A percentile compares a stretch with the other conserved stretches of the same genome.
phyloP scores from a whole-genome alignment of 805 yeast species.

The Candida sithepensis region DNA sequence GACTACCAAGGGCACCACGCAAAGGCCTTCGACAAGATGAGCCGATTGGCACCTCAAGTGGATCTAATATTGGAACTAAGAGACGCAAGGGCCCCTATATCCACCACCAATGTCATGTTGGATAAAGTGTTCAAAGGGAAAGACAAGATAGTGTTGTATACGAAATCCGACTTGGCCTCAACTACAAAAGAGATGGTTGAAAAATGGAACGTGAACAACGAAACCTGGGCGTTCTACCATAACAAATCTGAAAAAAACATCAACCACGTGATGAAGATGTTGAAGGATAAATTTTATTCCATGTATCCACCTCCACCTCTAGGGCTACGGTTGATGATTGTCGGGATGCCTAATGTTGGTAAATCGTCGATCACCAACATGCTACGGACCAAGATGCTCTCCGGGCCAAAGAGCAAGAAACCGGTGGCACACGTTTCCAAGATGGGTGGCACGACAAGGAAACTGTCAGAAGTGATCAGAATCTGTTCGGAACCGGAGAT shows the following conservation, averaged over 20 bases:
- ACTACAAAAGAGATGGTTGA: constrained; percentile 31
- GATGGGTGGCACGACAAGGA: constrained; percentile 85
- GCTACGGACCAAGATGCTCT: constrained; percentile 42
- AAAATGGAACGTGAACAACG: constrained; percentile 29
- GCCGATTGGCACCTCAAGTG: constrained; percentile 69
- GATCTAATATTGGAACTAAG: constrained; percentile 82
- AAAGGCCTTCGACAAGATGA: constrained; percentile 66
- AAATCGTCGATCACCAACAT: constrained; percentile 80
- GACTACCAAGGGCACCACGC: constrained; percentile 92
- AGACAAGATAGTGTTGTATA: constrained; percentile 63
- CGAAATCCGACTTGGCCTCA: constrained; percentile 65
- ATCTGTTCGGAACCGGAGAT: constrained; percentile 60
- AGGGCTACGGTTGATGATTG: constrained; percentile 71
- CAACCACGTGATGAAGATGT: constrained; percentile 42
- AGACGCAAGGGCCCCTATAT: constrained; percentile 85
- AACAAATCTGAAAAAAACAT: constrained; percentile 51
- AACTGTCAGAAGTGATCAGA: constrained; percentile 70
- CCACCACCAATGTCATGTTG: constrained; percentile 77
- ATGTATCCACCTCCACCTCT: constrained; percentile 75
- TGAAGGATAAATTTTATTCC: constrained; percentile 41
- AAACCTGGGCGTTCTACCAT: constrained; percentile 42
- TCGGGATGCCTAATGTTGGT: constrained; percentile 98
- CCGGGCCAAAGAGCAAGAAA: constrained; percentile 27
- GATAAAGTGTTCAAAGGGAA: constrained; percentile 59
- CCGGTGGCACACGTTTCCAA: constrained; percentile 85